Percentiles rank a stretch among this genome's conserved stretches.
Conservation (phyloP, 352 stramenopile genomes). For the Elongisporangium senticosum region DNA sequence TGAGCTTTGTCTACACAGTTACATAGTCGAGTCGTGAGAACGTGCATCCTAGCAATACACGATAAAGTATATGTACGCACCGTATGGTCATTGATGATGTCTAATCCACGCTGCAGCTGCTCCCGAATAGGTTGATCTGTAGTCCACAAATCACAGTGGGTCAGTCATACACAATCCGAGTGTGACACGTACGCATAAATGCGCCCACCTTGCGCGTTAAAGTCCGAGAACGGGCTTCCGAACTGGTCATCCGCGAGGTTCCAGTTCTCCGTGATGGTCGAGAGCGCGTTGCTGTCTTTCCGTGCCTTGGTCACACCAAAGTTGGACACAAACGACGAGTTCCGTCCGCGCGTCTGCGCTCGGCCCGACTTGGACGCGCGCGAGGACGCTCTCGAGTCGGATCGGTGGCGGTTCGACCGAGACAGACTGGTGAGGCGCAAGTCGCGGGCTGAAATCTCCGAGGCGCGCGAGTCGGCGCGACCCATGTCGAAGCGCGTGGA, state of each 20-base stretch:
- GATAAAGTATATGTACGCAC: conserved; percentile 17
- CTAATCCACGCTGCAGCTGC: conserved; percentile 66
- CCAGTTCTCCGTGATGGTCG: conserved; percentile 86
- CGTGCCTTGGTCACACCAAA: conserved; percentile 61
- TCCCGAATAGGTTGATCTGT: conserved; percentile 81
- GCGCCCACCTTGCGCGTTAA: conserved; percentile 64
- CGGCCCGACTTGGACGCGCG: conserved; percentile 44
- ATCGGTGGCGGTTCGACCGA: conserved; percentile 35
- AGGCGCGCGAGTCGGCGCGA: conserved; percentile 71
- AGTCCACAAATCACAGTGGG: not conserved
- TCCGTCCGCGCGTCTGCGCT: conserved; percentile 28
- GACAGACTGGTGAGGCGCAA: conserved; percentile 56
- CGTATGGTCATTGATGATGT: conserved; percentile 87
- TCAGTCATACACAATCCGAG: not conserved
- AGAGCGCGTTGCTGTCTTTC: conserved; percentile 72
- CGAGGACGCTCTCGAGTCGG: conserved; percentile 60
- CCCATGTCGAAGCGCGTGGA: conserved; percentile 86
- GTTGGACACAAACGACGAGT: conserved; percentile 75
- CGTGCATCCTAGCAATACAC: not conserved
- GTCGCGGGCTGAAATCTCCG: conserved; percentile 62
- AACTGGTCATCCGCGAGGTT: conserved; percentile 77
- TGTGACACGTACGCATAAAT: not conserved
- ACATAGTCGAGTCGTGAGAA: not conserved
- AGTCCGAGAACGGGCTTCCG: conserved; percentile 67
- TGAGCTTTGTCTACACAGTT: conserved; percentile 61